Conservation (phyloP, 768 basidiomycete species). For the Suillus cothurnatus region DNA sequence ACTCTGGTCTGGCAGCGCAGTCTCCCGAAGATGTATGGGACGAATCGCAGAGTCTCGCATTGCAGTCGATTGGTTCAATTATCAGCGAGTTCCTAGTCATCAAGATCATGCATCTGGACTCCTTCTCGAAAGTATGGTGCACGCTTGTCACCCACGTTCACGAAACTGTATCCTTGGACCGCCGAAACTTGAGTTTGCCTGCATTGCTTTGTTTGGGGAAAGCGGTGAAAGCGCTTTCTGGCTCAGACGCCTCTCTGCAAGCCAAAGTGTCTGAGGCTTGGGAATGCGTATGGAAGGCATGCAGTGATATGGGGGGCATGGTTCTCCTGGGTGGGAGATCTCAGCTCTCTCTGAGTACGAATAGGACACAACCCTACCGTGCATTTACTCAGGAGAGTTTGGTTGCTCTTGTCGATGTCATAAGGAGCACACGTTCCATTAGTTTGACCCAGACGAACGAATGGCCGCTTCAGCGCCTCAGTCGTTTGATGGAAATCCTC, state of each 20-base stretch:
- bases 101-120: constrained; percentile 71
- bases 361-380: constrained; percentile 13
- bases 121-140: constrained; percentile 73
- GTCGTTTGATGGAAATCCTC: constrained; percentile 72
- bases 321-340: constrained; percentile 36
- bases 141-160: constrained; percentile 72
- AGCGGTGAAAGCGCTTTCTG: constrained; percentile 61
- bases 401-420: constrained; percentile 75
- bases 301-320: constrained; percentile 64
- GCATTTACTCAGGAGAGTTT: constrained; percentile 71
- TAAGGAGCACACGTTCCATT: constrained; percentile 58
- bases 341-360: constrained; percentile 16
- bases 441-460: constrained; percentile 52
- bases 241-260: constrained; percentile 31
- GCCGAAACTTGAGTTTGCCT: constrained; percentile 71
- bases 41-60: constrained; percentile 83
- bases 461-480: constrained; percentile 67
- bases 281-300: constrained; percentile 69
- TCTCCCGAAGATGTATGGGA: constrained; percentile 64
- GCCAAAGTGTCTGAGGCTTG: constrained; percentile 49
- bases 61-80: constrained; percentile 83
- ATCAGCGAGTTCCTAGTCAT: constrained; percentile 76
- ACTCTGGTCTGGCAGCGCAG: constrained; percentile 5
- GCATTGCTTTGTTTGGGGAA: constrained; percentile 84
- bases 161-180: constrained; percentile 68